These are phyloP conservation scores for Eucalyptus cladocalyx DNA, from an alignment of 345 rosid species.

Conservation along the genomic window DNA sequence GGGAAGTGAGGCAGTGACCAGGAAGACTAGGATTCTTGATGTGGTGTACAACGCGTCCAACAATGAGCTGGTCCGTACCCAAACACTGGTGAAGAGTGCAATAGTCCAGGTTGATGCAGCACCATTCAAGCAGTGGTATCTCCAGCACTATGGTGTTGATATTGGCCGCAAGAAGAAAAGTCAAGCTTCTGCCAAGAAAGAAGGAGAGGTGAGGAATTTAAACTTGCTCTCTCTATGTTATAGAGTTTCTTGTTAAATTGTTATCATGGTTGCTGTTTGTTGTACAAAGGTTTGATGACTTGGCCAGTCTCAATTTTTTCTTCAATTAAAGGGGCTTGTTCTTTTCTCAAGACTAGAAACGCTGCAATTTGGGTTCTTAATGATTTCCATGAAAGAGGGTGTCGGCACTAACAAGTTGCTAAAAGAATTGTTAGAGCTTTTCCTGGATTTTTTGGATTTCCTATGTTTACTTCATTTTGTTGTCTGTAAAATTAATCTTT, in stretches of 20 bases:
- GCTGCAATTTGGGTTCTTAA: not conserved
- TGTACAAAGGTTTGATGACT: not conserved
- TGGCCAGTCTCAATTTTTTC: not conserved
- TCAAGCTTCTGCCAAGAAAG: constrained; percentile 30
- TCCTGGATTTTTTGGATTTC: not conserved
- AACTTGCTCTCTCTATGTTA: not conserved
- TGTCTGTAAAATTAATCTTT: not conserved
- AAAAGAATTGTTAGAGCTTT: not conserved
- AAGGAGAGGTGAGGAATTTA: constrained; percentile 30
- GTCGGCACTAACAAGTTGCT: not conserved
- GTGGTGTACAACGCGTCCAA: constrained; percentile 87
- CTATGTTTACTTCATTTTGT: not conserved
- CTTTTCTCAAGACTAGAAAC: not conserved
- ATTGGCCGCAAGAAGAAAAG: constrained; percentile 70
- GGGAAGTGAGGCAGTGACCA: constrained; percentile 87
- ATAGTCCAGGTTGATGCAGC: constrained; percentile 68
- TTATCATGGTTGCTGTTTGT: not conserved
- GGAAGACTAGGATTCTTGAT: constrained; percentile 76
- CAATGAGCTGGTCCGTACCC: constrained; percentile 81
- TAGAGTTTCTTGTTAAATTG: not conserved
- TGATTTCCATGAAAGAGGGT: not conserved
- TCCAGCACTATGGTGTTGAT: constrained; percentile 59
- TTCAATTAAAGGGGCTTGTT: not conserved
- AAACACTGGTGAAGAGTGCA: constrained; percentile 68
- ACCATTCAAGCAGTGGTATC: constrained; percentile 68